Conservation (phyloP, 371 early-diverging fungal genomes). For the Dichotomocladium elegans region DNA sequence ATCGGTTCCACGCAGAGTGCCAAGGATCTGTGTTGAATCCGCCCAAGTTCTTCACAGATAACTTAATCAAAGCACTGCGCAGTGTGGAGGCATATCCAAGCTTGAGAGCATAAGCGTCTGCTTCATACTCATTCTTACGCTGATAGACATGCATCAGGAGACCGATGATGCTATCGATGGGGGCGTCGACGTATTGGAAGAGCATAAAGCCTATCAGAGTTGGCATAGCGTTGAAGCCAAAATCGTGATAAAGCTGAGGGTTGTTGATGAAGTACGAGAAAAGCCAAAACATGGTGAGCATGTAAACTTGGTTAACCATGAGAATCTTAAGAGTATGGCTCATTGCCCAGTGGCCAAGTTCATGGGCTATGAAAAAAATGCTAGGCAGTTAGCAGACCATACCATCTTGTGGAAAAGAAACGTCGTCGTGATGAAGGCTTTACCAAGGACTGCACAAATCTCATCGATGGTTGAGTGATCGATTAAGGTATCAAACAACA, state of each 20-base stretch:
- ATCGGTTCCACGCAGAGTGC: conserved; percentile 92
- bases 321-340: conserved; percentile 83
- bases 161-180: conserved; percentile 72
- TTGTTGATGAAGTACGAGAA: conserved; percentile 78
- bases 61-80: conserved; percentile 81
- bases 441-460: conserved; percentile 90
- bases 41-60: conserved; percentile 89
- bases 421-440: too few species aligned
- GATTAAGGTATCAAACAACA: conserved; percentile 94
- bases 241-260: conserved; percentile 71
- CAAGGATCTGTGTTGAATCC: conserved; percentile 86
- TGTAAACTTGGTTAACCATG: conserved; percentile 68
- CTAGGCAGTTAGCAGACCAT: too few species aligned
- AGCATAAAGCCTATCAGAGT: conserved; percentile 85
- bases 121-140: conserved; percentile 92
- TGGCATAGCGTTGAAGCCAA: conserved; percentile 80
- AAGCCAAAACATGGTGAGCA: conserved; percentile 79
- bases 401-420: too few species aligned
- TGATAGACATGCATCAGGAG: conserved; percentile 78
- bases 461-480: conserved; percentile 84
- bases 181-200: conserved; percentile 78
- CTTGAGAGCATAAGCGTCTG: conserved; percentile 90
- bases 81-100: conserved; percentile 83
- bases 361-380: conserved; percentile 64
- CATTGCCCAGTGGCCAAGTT: conserved; percentile 96